Base-by-base conservation (phyloP, 2,329 filamentous ascomycete genomes). In the Falciphora oryzae region DNA sequence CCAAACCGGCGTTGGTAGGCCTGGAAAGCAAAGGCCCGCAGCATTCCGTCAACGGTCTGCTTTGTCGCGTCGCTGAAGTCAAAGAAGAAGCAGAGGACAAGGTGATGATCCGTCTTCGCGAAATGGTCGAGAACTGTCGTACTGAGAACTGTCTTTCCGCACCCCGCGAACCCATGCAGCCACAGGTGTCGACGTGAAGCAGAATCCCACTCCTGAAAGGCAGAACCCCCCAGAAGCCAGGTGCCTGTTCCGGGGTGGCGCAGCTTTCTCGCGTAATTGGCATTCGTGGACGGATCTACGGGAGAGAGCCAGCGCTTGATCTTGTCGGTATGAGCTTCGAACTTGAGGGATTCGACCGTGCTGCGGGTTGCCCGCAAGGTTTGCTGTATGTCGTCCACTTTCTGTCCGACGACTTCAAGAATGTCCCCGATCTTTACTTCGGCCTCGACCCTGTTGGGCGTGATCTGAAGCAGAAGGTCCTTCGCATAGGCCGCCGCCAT, bases 401-500 rank as follows among this genome's bases (percentile, higher is more conserved):
- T n/a, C n/a, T n/a, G n/a, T n/a, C n/a, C n/a, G n/a, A n/a, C n/a
- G n/a, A n/a, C n/a, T n/a, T n/a, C n/a, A 60, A 61, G 35, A 2
- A n/a, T n/a, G 4, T 56, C 44, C 8, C 22, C 4, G 22, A 62
- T 62, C 14, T 13, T 53, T 11, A n/a, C 2, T 25, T 57, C 61
- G 18, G 8, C 44, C 22, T 27, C 13, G 18, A 56, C 25, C 5
- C 4, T n/a, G 28, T 8, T 29, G 16, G 61, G 61, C 28, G 25
- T 13, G 13, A 62, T 56, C 3, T 22, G 27, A 0, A 14, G 18
- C 3, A 67, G 56, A 3, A 67, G 18, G n/a, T 61, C 65, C 32
- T 65, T 66, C 67, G 70, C 67, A 53, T 71, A 72, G 1, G 71
- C 69, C 13, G 71, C 72, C 25, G 72, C 71, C 13, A 64, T 58